These are phyloP conservation scores for Penstemon davidsonii DNA, from an alignment of 257 asterid species.

Conservation along the genomic window DNA sequence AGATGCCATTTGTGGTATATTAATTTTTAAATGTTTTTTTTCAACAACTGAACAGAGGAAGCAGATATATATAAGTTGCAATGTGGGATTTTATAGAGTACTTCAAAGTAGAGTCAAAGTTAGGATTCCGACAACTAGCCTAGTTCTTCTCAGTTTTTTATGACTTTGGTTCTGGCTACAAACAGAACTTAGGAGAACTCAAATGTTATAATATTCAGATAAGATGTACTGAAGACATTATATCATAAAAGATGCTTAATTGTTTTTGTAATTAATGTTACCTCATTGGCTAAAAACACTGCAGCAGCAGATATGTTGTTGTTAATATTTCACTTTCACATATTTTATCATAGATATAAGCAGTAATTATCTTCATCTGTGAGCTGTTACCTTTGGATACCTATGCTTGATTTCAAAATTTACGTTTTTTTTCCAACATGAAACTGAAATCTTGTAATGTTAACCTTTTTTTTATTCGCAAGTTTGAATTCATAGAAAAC, in stretches of 20 bases:
- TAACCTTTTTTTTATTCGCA: background rate
- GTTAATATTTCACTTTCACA: constrained; percentile 14
- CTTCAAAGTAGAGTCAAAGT: constrained; percentile 57
- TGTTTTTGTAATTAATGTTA: constrained; percentile 19
- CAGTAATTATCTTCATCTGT: background rate
- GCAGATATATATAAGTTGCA: constrained; percentile 6
- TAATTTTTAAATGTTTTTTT: background rate
- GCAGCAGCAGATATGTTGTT: background rate
- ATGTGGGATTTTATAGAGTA: constrained; percentile 49
- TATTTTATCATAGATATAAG: constrained; percentile 3
- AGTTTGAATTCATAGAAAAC: constrained; percentile 20
- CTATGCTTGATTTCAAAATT: constrained; percentile 11
- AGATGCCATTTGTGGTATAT: constrained; percentile 43
- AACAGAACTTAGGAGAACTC: constrained; percentile 54
- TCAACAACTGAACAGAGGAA: constrained; percentile 30
- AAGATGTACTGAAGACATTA: background rate
- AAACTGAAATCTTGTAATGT: constrained; percentile 24
- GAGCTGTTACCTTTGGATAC: constrained; percentile 32
- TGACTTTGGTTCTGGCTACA: constrained; percentile 31
- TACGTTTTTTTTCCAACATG: background rate
- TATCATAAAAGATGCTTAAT: constrained; percentile 19
- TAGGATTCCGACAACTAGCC: constrained; percentile 49
- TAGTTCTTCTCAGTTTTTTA: constrained; percentile 24
- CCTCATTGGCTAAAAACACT: constrained; percentile 17
- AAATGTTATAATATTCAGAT: constrained; percentile 34